These are phyloP conservation scores for Xylaria sp. DNA, from an alignment of 2,329 filamentous ascomycete species.

Conservation along the genomic window DNA sequence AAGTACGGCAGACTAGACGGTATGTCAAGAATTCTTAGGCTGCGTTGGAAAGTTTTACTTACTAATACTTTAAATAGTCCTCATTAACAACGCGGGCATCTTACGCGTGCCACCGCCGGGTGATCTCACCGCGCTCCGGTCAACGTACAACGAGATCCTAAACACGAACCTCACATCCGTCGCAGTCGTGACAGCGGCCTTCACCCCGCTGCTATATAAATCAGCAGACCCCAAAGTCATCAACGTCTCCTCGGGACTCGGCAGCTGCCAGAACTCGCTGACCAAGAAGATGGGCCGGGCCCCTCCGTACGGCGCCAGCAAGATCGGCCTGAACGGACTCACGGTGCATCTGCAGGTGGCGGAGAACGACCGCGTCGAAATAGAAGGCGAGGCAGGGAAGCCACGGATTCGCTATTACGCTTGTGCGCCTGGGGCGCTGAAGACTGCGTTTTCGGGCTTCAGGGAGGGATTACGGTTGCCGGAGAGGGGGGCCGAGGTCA, in stretches of 20 bases:
- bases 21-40: neutral
- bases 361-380: constrained; percentile 25
- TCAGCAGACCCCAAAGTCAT: constrained; percentile 22
- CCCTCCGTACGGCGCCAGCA: constrained; percentile 21
- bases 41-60: neutral
- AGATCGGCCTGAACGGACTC: constrained; percentile 28
- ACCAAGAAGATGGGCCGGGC: constrained; percentile 17
- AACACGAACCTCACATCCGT: constrained; percentile 21
- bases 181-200: constrained; percentile 16
- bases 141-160: constrained; percentile 15
- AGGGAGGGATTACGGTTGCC: neutral
- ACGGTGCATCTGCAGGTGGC: constrained; percentile 26
- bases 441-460: constrained; percentile 17
- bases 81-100: constrained; percentile 31
- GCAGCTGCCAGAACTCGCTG: constrained; percentile 19
- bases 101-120: constrained; percentile 6
- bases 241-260: constrained; percentile 29
- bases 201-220: constrained; percentile 13
- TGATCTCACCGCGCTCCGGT: constrained; percentile 4
- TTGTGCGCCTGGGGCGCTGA: constrained; percentile 13
- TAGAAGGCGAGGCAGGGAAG: neutral
- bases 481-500: constrained; percentile 19
- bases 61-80: neutral
- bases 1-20: constrained; percentile 3
- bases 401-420: constrained; percentile 20